A percentile compares a stretch with the other conserved stretches of the same genome.
Evolutionary conservation across 129 eudicot species (phyloP).

Genomic region (Chrysanthemum lavandulifolium): DNA sequence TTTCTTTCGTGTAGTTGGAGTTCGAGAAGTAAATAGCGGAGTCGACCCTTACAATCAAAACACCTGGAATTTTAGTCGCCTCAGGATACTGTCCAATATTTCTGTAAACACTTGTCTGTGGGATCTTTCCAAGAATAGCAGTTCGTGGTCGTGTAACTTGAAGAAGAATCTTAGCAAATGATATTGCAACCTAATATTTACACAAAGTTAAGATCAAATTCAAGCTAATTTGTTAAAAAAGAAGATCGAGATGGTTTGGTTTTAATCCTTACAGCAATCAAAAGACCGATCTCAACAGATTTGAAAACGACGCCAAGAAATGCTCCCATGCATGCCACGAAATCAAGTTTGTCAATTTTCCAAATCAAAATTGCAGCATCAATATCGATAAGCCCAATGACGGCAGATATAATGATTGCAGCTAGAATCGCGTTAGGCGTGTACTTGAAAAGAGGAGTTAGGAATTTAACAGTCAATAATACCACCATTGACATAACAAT

Average conservation of each 20-base stretch:
- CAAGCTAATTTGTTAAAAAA: background rate
- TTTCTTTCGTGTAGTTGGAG: conserved; percentile 72
- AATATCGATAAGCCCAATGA: conserved; percentile 61
- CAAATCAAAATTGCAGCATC: conserved; percentile 70
- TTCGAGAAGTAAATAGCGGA: conserved; percentile 87
- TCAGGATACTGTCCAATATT: conserved; percentile 78
- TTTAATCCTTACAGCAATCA: conserved; percentile 62
- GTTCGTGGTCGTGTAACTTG: conserved; percentile 88
- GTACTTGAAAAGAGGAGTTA: conserved; percentile 80
- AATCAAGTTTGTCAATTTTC: conserved; percentile 83
- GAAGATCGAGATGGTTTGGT: background rate
- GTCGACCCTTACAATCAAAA: conserved; percentile 69
- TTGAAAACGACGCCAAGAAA: conserved; percentile 75
- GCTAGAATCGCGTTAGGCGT: conserved; percentile 86
- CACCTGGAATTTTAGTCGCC: conserved; percentile 62
- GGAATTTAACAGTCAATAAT: conserved; percentile 50
- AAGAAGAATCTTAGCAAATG: conserved; percentile 75
- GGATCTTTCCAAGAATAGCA: conserved; percentile 71
- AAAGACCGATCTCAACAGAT: conserved; percentile 79
- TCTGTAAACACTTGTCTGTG: conserved; percentile 67
- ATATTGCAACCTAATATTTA: conserved; percentile 60
- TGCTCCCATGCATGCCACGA: conserved; percentile 85
- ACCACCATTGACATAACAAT: conserved; percentile 76
- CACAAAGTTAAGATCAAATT: background rate
- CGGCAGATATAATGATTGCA: conserved; percentile 84